Base-by-base conservation (phyloP, 768 basidiomycete species). In the Trametopsis cervina region DNA sequence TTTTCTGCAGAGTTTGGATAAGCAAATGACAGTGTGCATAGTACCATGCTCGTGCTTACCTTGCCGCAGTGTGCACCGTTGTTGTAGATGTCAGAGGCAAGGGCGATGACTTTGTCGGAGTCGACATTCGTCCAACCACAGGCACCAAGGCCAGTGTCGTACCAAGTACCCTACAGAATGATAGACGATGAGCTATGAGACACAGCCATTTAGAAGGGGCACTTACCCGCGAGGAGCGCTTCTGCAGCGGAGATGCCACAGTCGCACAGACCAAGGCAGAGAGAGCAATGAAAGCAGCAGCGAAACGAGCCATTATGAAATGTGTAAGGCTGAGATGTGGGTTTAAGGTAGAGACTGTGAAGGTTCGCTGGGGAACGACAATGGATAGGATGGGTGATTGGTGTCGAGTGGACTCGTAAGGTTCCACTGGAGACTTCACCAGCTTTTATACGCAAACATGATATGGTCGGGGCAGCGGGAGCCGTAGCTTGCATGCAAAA, bases 141-240 rank as follows among this genome's bases (percentile, higher is more conserved):
- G 63, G 85, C 83, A 38, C 83, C 85, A 21, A 70, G 57, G 25
- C 65, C 78, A 46, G 72, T 74, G 51, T 79, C 52, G 60, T 76
- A 88, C 76, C 75, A 88, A 26, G 85, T 88, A 35, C 77, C 84
- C 85, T 86, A 42, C 38, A 44, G 48, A 21, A 24, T 23, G 37
- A 51, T 23, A 52, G 52, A 9, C 21, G 18, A 11, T n/a, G 26
- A 25, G 6, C 11, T 7, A 21, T 11, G 4, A 40, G 29, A 33
- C 29, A 33, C 29, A 33, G 29, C 9, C 7, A 33, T 7, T 3
- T 39, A 29, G 7, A 29, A 27, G n/a, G 33, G 39, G 13, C 42
- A 68, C 78, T 53, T 61, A 86, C 86, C 53, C 69, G 66, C 36
- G 66, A 54, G 44, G 39, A 18, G 3, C 85, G 74, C 61, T 74